Base-by-base conservation (phyloP, 2,329 filamentous ascomycete genomes). In the Aspergillus texensis region DNA sequence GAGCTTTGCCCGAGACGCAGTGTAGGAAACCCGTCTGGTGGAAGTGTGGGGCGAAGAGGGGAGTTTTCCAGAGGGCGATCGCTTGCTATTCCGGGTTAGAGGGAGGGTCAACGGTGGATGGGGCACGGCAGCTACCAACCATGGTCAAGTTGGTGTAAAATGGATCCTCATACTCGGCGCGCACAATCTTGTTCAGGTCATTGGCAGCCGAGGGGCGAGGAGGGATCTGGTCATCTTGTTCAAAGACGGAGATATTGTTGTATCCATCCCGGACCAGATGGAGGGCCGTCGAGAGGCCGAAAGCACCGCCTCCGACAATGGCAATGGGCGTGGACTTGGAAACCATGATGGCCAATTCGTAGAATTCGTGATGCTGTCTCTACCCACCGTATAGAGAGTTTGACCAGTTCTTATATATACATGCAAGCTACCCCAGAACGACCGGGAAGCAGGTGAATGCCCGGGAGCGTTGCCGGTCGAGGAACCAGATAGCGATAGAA, bases 121-220 rank as follows among this genome's bases (percentile, higher is more conserved):
- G 34, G 14, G 34, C 34, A 1, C 8, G 19, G 21, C 24, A 57
- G 9, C 11, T 14, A 67, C 78, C 63, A 73, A 84, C 84, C 60
- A 86, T 74, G 1, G 85, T 82, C 50, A 87, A 70, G 2, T 85
- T 78, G 0, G 84, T 84, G 63, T 88, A 88, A 61, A 85, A 86
- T 0, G 79, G 77, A 62, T 87, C 84, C 64, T 86, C 84, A 62
- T 88, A 88, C 66, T 88, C 85, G 5, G 82, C 84, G 2, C 86
- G 80, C 41, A 88, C 78, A 61, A 88, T 88, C 72, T 89, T 89
- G 71, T 88, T 89, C 30, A 88, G 70, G 65, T 89, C 85, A 63
- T 86, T 86, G 24, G 82, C 86, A 0, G 85, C 87, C 0, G 86
- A 87, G 68, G 74, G 81, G 5, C 75, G 74, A 1, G 84, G 82